These are phyloP conservation scores for Colletotrichum neosansevieriae DNA, from an alignment of 2,329 filamentous ascomycete species.

Conservation along the genomic window DNA sequence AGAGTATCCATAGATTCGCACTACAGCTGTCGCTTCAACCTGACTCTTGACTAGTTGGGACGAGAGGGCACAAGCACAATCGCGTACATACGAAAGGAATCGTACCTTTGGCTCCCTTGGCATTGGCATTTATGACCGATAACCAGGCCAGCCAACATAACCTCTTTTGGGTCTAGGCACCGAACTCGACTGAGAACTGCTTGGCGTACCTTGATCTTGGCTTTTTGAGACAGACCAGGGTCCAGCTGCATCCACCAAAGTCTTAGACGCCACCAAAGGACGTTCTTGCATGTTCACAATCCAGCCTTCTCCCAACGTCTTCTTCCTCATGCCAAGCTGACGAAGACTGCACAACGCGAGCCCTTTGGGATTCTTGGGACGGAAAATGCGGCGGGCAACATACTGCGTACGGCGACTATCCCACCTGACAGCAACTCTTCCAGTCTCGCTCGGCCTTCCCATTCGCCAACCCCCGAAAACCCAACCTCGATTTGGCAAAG, in stretches of 20 bases:
- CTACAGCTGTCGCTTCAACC: conserved; percentile 6
- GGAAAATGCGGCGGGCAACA: conserved; percentile 14
- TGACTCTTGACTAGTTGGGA: background rate
- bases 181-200: conserved; percentile 6
- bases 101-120: background rate
- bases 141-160: background rate
- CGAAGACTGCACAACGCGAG: background rate
- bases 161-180: background rate
- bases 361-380: conserved; percentile 5
- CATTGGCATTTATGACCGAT: background rate
- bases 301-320: conserved; percentile 2
- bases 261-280: conserved; percentile 12
- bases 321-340: conserved; percentile 5
- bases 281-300: conserved; percentile 15
- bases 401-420: background rate
- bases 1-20: background rate
- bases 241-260: conserved; percentile 10
- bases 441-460: conserved; percentile 10
- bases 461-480: background rate
- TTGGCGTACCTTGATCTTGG: conserved; percentile 15
- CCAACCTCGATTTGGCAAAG: conserved; percentile 1
- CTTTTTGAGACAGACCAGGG: conserved; percentile 12
- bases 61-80: conserved; percentile 14
- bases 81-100: background rate
- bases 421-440: conserved; percentile 10